Evolutionary conservation across 225 moss, liverwort and hornwort genomes (phyloP), one percentile per base, ranked within the genome.

Genomic region (Sphagnum contortum): DNA sequence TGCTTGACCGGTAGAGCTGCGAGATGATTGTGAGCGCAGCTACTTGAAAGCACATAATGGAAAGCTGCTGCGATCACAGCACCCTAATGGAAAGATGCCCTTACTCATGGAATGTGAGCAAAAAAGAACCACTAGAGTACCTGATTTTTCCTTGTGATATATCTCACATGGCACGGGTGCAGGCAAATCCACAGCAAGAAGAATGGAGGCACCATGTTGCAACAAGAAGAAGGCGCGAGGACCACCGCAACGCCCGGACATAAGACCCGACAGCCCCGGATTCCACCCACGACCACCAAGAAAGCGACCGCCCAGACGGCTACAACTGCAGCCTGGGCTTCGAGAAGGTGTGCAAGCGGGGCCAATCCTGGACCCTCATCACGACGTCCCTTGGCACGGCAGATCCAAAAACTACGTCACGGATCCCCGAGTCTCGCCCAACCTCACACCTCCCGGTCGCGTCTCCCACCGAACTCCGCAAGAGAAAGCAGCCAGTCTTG

Each of bases 351-450:
- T 59, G 13, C 12, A 5, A 4, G 48, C 14, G 5, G 49, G 58
- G 1, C n/a, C 44, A 4, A 48, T 48, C 5, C 45, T 67, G 4
- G 59, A 67, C 10, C 67, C 67, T 2, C 67, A 67, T 57, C 67
- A 49, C 10, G 67, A 67, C 58, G 57, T 49, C 44, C 57, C 56
- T 29, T 67, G 59, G 67, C 58, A 58, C 12, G 67, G 67, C 8
- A 46, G 59, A 48, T 12, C 58, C 44, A 67, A 67, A 6, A 48
- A 29, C 44, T 67, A 57, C 29, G 44, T 67, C 9, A 59, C 66
- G 3, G 67, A 67, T 45, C 8, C 6, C 59, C 49, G 44, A 10
- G 58, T 59, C n/a, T 67, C 67, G 2, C 67, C 67, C 2, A 67
- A 67, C 11, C 12, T 67, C 2, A 67, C 67, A 2, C 67, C 58